Percentiles rank a stretch among this genome's conserved stretches.
Conservation (phyloP, 2,329 filamentous ascomycete genomes). For the Sclerotinia nivalis region DNA sequence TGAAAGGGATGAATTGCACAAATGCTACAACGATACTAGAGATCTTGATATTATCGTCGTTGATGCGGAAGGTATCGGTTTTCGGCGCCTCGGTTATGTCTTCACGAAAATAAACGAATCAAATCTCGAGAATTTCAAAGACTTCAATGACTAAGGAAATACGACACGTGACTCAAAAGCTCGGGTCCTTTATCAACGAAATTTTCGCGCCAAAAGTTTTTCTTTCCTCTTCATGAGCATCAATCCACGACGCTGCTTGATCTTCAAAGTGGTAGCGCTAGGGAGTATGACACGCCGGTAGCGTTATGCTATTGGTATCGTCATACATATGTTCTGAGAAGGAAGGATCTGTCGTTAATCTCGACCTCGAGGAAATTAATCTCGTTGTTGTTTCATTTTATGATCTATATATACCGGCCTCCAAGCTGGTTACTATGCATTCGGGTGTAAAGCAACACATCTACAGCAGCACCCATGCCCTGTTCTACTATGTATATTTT, state of each 20-base stretch:
- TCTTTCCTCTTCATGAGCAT: slow-evolving; percentile 38
- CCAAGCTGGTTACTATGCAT: background rate
- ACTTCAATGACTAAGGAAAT: background rate
- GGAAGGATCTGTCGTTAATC: slow-evolving; percentile 46
- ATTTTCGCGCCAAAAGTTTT: slow-evolving; percentile 24
- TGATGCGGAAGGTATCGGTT: slow-evolving; percentile 32
- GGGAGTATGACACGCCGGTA: slow-evolving; percentile 33
- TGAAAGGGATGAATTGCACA: slow-evolving; percentile 18
- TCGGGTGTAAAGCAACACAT: background rate
- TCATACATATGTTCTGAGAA: slow-evolving; percentile 41
- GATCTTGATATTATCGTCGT: slow-evolving; percentile 34
- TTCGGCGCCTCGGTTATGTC: slow-evolving; percentile 29
- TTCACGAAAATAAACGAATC: slow-evolving; percentile 25
- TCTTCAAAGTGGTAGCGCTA: slow-evolving; percentile 35
- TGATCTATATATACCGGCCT: slow-evolving; percentile 40
- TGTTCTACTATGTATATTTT: background rate
- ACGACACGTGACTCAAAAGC: slow-evolving; percentile 20
- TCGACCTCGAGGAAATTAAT: slow-evolving; percentile 42
- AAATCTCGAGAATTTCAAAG: slow-evolving; percentile 28
- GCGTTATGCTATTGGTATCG: slow-evolving; percentile 40
- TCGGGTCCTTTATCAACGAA: slow-evolving; percentile 22
- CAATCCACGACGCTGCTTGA: slow-evolving; percentile 40
- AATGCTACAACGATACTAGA: slow-evolving; percentile 9
- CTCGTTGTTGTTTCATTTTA: slow-evolving; percentile 46
- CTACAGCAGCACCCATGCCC: background rate